Base-by-base conservation (phyloP, 1,139 yeast species). In the Geotrichum histeridarum region DNA sequence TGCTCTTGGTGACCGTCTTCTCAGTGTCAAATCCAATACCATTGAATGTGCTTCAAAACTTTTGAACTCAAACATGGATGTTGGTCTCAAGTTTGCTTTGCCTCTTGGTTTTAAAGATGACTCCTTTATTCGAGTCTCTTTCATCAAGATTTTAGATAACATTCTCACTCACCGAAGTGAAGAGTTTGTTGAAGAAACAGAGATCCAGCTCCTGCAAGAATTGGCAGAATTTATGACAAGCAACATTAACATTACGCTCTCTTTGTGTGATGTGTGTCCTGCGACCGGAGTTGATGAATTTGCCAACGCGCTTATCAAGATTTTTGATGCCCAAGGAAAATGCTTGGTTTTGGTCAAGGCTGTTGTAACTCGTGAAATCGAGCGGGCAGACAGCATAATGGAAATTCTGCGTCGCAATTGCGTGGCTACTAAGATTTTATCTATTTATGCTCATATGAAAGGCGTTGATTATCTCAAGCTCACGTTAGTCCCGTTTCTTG, bases 351-450 rank as follows among this genome's bases (percentile, higher is more conserved):
- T 87, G 37, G 82, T 88, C 47, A 70, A 77, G 6, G 76, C 78
- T 6, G 73, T 86, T 50, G 73, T 89, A 18, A 72, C 73, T 22
- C 81, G 80, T 56, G 96, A 89, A 65, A 83, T 88, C 30, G 67
- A 73, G 43, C 73, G 72, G 35, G 82, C 86, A 0, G 71, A 79
- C 0, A 78, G 86, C 57, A 79, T 88, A 12, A 79, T 86, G 39
- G 95, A 87, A 64, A 79, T 88, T 33, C 76, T 89, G 61, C 76
- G 96, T 63, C 78, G 95, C 57, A 89, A 89, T 67, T 84, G 94
- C 53, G 86, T 89, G 30, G 85, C 93, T 42, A 87, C 96, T 0
- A 79, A 91, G 63, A 75, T 88, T 48, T 73, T 88, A 51, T 84
- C 91, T 0, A 76, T 86, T 42, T 83, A 82, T 63, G 86, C 95